phyloP scores from a whole-genome alignment of 305 asterid genomes.

The Solanum hybrid region DNA sequence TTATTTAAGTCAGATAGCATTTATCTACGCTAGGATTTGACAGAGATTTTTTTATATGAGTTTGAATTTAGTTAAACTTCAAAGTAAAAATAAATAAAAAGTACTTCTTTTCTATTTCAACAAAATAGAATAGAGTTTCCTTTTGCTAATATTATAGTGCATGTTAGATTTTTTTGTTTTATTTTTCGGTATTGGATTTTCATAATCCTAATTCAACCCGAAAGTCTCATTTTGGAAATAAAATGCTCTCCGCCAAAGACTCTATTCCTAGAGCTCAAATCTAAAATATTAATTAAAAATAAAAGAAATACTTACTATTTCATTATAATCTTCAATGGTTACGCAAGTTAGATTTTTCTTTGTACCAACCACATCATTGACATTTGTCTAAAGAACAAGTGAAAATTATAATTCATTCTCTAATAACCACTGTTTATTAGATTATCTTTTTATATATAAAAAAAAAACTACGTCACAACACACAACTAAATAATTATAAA shows the following conservation, averaged over 20 bases:
- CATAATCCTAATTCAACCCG: neutral
- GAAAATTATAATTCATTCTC: too few species aligned
- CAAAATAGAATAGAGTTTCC: neutral
- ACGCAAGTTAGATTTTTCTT: neutral
- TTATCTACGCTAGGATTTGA: neutral
- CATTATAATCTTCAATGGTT: neutral
- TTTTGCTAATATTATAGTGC: neutral
- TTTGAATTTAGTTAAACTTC: neutral
- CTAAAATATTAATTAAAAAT: too few species aligned
- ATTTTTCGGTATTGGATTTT: fast-evolving
- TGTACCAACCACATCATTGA: neutral
- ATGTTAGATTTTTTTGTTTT: neutral
- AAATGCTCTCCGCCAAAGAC: neutral
- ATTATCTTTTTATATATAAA: too few species aligned
- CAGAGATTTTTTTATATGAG: neutral
- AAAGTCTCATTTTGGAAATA: neutral
- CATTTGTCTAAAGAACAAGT: neutral
- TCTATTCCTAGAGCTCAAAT: neutral
- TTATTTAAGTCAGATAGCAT: neutral
- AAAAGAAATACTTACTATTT: neutral
- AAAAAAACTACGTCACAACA: neutral
- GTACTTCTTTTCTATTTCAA: neutral
- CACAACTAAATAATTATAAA: neutral
- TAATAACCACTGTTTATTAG: neutral
- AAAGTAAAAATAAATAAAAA: neutral